Evolutionary conservation across 306 rosid genomes (phyloP), one percentile per base, ranked within the genome.

Genomic region (Carpinus viminea): DNA sequence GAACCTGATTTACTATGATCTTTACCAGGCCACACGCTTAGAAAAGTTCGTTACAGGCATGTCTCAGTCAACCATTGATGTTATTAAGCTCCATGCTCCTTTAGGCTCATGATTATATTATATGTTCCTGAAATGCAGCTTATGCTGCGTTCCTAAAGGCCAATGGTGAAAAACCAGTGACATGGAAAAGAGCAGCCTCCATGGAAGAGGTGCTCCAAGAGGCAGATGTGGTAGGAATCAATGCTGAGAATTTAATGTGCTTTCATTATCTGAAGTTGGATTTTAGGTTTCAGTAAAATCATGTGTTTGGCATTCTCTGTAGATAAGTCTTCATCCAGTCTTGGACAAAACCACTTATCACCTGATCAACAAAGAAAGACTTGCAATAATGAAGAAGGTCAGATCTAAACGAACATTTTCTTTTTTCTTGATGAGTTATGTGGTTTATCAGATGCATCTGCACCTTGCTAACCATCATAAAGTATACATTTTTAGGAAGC

Each of bases 251-350:
- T 72, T 77, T 17, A 51, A 56, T 45, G 52, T 60, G 13, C 45
- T 12, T 36, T 52, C 45, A 15, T 74, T 76, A 31, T 28, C 15
- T 41, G 45, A 4, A 34, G 51, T 78, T 69, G 36, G 56, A 52
- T 62, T 72, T 66, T 26, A 52, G 38, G 47, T 45, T 82, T 70
- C 76, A 65, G 72, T 54, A 75, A 66, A 82, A 48, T 52, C 3
- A 76, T 76, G 38, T 74, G 74, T 57, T 45, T 74, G 41, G 57
- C 82, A 71, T 73, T 78, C 78, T 57, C 80, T 86, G 78, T 72
- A 96, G 99, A 93, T 96, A 77, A 96, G 99, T 91, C 99, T 96
- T 78, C 99, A 96, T 74, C 99, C 99, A 15, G 8, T 96, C 28
- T 85, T 96, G 83, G 98, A 96, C 79, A 96, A 96, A 85, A 93